Evolutionary conservation across 1,139 yeast genomes (phyloP), one percentile per base, ranked within the genome.

Genomic region (Pichia terricola): DNA sequence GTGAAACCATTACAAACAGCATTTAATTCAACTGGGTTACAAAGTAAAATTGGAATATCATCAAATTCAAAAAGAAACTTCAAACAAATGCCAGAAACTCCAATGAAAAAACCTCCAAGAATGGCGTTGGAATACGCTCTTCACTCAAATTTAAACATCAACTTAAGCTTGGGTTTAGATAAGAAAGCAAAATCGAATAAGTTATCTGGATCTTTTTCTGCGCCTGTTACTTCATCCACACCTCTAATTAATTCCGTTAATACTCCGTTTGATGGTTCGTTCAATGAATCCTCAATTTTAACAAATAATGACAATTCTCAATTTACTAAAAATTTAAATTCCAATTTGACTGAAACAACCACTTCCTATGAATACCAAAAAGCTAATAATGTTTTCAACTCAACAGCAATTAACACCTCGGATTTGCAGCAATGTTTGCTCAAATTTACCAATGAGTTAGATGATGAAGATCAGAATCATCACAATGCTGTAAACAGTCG

Each of bases 1-100:
- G 94, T 83, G 32, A 83, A 82, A 58, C 95, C 96, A 4, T 69
- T 85, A 40, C 95, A 85, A 59, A 81, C 91, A 0, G 95, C 94
- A 11, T 87, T 87, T 61, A 73, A 77, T 62, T 77, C 91, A 4
- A 68, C 84, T 0, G 95, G 95, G 0, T 66, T 86, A 38, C 62
- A 81, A 47, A 83, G 89, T 49, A 86, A 86, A 64, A 79, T 76
- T 50, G 74, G 79, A 44, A 43, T 51, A 7, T n/a, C n/a, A n/a
- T 28, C 39, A 6, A 62, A 78, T 27, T 46, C 50, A 58, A 33
- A 10, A 32, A 31, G 41, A 25, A 27, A 32, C 8, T 28, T 33
- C 6, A 58, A 58, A 38, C 40, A 44, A 5, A 60, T 62, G 44
- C 95, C 95, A 0, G 95, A 86, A 53, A 86, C 95, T 0, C 95